Conservation (phyloP, 306 rosid species). For the Quercus suber region DNA sequence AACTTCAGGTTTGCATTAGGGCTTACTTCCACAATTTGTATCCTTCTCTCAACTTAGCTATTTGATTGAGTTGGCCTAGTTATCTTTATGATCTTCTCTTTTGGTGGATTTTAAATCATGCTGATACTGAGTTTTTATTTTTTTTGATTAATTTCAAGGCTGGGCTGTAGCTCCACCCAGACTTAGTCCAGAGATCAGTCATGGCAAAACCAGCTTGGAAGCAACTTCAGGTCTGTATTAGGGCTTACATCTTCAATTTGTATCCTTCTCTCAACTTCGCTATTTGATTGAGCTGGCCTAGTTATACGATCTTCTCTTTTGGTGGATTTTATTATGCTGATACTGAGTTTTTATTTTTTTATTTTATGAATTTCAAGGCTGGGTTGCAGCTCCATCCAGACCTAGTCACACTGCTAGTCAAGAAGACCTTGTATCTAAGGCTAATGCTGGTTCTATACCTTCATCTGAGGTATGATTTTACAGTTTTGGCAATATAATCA, state of each 20-base stretch:
- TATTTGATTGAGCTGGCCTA: conserved; percentile 9
- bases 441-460: conserved; percentile 38
- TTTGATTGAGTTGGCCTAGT: conserved; percentile 7
- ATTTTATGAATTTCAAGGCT: conserved; percentile 38
- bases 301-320: conserved; percentile 13
- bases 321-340: conserved; percentile 8
- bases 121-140: conserved; percentile 17
- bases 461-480: conserved; percentile 53
- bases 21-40: not conserved
- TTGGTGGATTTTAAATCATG: conserved; percentile 12
- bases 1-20: conserved; percentile 55
- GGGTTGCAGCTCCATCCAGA: conserved; percentile 37
- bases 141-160: conserved; percentile 37
- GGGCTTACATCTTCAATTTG: not conserved
- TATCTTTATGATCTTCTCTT: conserved; percentile 9
- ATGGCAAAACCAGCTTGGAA: conserved; percentile 52
- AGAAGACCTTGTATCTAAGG: conserved; percentile 39
- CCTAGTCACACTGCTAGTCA: conserved; percentile 28
- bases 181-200: conserved; percentile 36
- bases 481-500: not conserved
- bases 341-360: conserved; percentile 13
- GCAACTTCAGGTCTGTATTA: conserved; percentile 57
- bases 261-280: conserved; percentile 9
- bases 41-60: conserved; percentile 8
- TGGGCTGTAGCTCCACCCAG: conserved; percentile 37